Percentiles rank a stretch among this genome's conserved stretches.
phyloP scores from a whole-genome alignment of 805 yeast genomes.

The Candida corydali region DNA sequence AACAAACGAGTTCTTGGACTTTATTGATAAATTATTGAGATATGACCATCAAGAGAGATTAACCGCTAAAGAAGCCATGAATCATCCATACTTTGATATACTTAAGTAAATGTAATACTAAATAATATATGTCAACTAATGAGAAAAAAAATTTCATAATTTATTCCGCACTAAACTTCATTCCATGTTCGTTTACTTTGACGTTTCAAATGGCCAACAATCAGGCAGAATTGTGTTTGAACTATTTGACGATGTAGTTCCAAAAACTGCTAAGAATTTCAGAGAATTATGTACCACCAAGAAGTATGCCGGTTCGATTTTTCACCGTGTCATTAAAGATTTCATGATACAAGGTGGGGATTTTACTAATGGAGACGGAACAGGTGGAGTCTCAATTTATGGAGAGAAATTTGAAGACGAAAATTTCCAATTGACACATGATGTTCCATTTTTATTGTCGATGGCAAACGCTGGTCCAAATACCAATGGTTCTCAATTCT shows the following conservation, averaged over 20 bases:
- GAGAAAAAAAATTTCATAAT: too few relatives aligned
- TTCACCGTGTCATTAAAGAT: conserved; percentile 85
- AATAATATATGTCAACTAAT: too few relatives aligned
- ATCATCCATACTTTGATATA: conserved; percentile 47
- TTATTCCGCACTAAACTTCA: too few relatives aligned
- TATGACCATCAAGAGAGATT: conserved; percentile 87
- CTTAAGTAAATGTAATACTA: too few relatives aligned
- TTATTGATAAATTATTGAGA: conserved; percentile 71
- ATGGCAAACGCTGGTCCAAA: conserved; percentile 98
- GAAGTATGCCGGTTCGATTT: conserved; percentile 76
- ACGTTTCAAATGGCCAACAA: conserved; percentile 68
- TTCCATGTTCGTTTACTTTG: conserved; percentile 56
- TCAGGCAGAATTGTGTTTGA: conserved; percentile 80
- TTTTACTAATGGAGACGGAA: conserved; percentile 40
- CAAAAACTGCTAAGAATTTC: conserved; percentile 88
- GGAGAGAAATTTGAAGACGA: conserved; percentile 79
- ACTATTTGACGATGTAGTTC: conserved; percentile 68
- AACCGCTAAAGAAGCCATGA: conserved; percentile 86
- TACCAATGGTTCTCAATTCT: conserved; percentile 95
- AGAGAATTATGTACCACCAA: conserved; percentile 75
- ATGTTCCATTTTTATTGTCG: conserved; percentile 79
- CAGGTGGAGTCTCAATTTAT: conserved; percentile 43
- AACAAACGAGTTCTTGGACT: conserved; percentile 66
- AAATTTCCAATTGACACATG: conserved; percentile 71
- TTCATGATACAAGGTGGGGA: conserved; percentile 97